phyloP scores from a whole-genome alignment of 345 rosid species.

The Pistacia vera region DNA sequence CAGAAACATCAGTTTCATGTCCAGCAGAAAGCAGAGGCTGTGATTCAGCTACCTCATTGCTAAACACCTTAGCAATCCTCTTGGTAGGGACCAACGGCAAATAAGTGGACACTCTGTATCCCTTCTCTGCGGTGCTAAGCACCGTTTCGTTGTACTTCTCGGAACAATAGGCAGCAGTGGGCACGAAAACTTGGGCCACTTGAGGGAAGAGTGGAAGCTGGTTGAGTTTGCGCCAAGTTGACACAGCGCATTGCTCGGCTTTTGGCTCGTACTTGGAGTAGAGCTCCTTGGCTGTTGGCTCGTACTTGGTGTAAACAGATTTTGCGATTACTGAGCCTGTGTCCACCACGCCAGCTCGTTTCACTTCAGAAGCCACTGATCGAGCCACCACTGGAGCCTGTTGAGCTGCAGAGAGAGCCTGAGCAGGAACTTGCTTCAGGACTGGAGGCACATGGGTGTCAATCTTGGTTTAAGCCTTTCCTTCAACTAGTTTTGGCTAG shows the following conservation, averaged over 20 bases:
- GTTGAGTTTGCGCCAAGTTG: too few species aligned
- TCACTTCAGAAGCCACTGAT: slow-evolving; percentile 59
- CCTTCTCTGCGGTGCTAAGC: slow-evolving; percentile 24
- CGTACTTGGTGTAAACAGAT: slow-evolving; percentile 47
- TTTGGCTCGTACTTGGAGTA: too few species aligned
- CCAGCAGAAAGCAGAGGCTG: slow-evolving; percentile 36
- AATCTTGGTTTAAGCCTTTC: slow-evolving; percentile 24
- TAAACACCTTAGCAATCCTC: slow-evolving; percentile 76
- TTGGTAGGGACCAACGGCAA: slow-evolving; percentile 85
- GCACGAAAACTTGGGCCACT: too few species aligned
- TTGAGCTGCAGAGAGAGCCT: slow-evolving; percentile 72
- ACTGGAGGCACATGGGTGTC: slow-evolving; percentile 71
- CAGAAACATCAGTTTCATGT: neutral
- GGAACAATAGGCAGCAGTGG: too few species aligned
- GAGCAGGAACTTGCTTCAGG: slow-evolving; percentile 72
- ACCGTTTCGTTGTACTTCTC: too few species aligned
- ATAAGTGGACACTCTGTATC: slow-evolving; percentile 70
- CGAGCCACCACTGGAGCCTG: slow-evolving; percentile 68
- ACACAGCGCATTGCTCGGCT: too few species aligned
- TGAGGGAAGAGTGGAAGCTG: too few species aligned
- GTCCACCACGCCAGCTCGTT: slow-evolving; percentile 62
- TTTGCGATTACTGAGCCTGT: slow-evolving; percentile 77
- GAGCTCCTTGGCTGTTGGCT: too few species aligned
- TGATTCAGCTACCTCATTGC: slow-evolving; percentile 31
- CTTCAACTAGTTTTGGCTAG: too few species aligned